Conservation (phyloP, 768 basidiomycete species). For the Aureoboletus auriporus region DNA sequence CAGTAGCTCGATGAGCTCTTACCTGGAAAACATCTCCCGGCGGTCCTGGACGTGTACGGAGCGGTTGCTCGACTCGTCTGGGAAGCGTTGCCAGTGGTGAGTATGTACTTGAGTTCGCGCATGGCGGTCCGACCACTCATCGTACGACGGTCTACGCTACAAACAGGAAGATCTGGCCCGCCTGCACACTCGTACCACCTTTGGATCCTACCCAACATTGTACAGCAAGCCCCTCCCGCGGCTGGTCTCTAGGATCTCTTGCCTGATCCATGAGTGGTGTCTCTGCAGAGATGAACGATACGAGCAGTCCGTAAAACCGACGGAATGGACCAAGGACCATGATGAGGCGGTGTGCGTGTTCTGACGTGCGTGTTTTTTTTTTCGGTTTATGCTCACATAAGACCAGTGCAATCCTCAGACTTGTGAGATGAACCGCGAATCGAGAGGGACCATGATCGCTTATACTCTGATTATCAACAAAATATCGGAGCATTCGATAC, state of each 20-base stretch:
- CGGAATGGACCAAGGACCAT: slow-evolving; percentile 33
- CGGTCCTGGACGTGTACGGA: no score
- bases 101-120: slow-evolving; percentile 15
- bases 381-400: slow-evolving; percentile 2
- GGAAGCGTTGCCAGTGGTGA: slow-evolving; percentile 54
- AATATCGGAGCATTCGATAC: slow-evolving; percentile 62
- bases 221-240: slow-evolving; percentile 73
- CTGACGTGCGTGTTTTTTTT: no score
- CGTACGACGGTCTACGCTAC: background rate
- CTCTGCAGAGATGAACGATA: slow-evolving; percentile 43
- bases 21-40: no score
- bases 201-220: slow-evolving; percentile 54
- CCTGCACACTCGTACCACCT: slow-evolving; percentile 56
- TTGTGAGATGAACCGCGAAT: slow-evolving; percentile 27
- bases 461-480: slow-evolving; percentile 40
- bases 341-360: slow-evolving; percentile 22
- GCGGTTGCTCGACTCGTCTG: slow-evolving; percentile 38
- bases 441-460: slow-evolving; percentile 33
- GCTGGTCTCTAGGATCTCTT: slow-evolving; percentile 63
- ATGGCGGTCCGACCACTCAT: background rate
- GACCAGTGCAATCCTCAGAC: slow-evolving; percentile 37
- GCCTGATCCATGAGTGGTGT: slow-evolving; percentile 59
- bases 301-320: slow-evolving; percentile 30
- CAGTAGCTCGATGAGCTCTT: no score
- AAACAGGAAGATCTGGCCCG: slow-evolving; percentile 52